Evolutionary conservation across 805 yeast species (phyloP), one percentile per base, ranked within the genome.

Genomic region (Pichia exigua): DNA sequence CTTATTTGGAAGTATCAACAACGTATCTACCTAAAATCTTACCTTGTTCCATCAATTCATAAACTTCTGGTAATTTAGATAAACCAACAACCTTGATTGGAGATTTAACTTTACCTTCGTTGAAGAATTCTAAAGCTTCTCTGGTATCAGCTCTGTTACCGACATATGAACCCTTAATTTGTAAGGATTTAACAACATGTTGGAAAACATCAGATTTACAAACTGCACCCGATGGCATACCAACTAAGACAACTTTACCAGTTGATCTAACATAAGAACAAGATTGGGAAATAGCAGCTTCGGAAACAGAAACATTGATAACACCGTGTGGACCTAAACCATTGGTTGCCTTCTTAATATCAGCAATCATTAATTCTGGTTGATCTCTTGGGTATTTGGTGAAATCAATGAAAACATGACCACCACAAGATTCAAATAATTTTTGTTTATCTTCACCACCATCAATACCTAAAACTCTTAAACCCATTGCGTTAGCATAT

Each of bases 1-100:
- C 20, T 53, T 56, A 61, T 50, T 57, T 58, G 28, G 75, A 65
- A 28, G 82, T 77, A 68, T 80, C 85, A 59, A 80, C 79, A 51
- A 81, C 86, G 63, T 78, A 79, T 68, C 86, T 73, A 57, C 86
- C 86, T 60, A 76, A 71, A 61, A 81, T 78, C 73, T 77, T 75
- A 59, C 84, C 84, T 58, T 77, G 69, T 64, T 79, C 83, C 85
- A 79, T 78, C 62, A 73, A 68, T 53, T 74, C 72, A 67, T 72
- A 78, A 54, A 78, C 74, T 30, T 57, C 57, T 46, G 77, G 73
- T 59, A 79, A 69, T 58, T 75, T 74, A 42, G 78, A 72, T 55
- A 79, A 70, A 41, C 81, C 80, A 53, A 77, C 81, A 61, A 78
- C 58, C 69, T 75, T 78, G 64, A 78, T 77, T 53, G 81, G 79